A percentile compares a stretch with the other conserved stretches of the same genome.
phyloP scores from a whole-genome alignment of 2,329 filamentous ascomycete genomes.

The Raffaelea arxii region DNA sequence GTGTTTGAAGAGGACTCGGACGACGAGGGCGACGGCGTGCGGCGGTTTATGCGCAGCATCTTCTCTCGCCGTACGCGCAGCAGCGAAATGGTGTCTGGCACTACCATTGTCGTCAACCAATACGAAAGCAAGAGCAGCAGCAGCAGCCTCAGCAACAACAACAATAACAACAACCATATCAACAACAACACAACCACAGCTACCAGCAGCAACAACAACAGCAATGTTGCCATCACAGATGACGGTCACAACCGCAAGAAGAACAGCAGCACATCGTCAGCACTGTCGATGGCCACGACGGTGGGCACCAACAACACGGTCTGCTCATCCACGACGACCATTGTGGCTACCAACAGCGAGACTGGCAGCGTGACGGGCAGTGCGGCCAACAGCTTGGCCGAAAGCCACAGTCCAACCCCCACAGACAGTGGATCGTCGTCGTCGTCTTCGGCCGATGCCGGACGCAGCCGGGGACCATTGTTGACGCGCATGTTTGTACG shows the following conservation, averaged over 20 bases:
- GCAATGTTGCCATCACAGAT: too few relatives aligned
- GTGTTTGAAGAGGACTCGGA: constrained; percentile 14
- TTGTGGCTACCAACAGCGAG: neutral
- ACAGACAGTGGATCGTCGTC: constrained; percentile 1
- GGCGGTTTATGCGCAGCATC: constrained; percentile 11
- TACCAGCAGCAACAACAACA: neutral
- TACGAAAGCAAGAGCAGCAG: neutral
- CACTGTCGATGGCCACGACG: constrained; percentile 6
- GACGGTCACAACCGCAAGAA: constrained; percentile 8
- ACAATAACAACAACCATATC: neutral
- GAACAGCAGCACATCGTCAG: constrained; percentile 8
- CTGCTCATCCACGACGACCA: neutral
- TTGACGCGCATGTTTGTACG: constrained; percentile 14
- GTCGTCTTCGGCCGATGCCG: constrained; percentile 3
- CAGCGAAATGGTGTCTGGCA: constrained; percentile 1
- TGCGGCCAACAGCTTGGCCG: neutral
- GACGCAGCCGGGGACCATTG: constrained; percentile 8
- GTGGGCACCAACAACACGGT: neutral
- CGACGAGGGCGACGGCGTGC: constrained; percentile 11
- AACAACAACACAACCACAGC: neutral
- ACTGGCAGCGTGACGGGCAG: neutral
- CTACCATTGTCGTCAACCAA: neutral
- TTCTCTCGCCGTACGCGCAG: constrained; percentile 10
- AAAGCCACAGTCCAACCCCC: neutral
- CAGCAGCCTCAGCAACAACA: neutral